phyloP scores from a whole-genome alignment of 495 filamentous ascomycete species.

The Talaromyces stipitatus region DNA sequence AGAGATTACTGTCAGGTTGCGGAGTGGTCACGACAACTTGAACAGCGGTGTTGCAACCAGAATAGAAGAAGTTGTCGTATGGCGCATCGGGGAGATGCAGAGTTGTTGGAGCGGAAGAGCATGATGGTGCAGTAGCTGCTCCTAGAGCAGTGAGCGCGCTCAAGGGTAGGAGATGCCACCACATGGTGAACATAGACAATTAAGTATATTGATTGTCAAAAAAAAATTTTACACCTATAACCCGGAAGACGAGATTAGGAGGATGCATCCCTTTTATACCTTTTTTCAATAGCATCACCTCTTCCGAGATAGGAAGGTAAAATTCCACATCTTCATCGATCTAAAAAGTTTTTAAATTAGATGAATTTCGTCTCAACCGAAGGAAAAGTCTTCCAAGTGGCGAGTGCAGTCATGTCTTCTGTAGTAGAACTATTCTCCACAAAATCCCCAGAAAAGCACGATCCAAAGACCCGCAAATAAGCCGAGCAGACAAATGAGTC shows the following conservation, averaged over 20 bases:
- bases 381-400: background rate
- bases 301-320: background rate
- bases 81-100: constrained; percentile 30
- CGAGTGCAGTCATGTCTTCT: background rate
- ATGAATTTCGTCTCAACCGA: background rate
- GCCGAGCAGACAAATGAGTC: too few relatives aligned
- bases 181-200: background rate
- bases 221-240: background rate
- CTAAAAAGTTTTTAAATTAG: background rate
- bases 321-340: background rate
- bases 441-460: background rate
- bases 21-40: constrained; percentile 56
- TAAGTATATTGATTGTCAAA: background rate
- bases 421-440: background rate
- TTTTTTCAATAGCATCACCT: background rate
- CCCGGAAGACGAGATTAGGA: background rate
- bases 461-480: background rate
- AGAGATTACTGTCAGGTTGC: constrained; percentile 42
- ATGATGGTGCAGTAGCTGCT: constrained; percentile 3
- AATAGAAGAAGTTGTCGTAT: constrained; percentile 58
- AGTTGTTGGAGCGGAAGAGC: constrained; percentile 8
- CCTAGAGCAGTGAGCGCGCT: background rate
- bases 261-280: background rate
- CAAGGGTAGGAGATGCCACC: background rate
- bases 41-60: constrained; percentile 47